A percentile compares a stretch with the other conserved stretches of the same genome.
Conservation (phyloP, 78 protist species). For the Dictyostelium citrinum region DNA sequence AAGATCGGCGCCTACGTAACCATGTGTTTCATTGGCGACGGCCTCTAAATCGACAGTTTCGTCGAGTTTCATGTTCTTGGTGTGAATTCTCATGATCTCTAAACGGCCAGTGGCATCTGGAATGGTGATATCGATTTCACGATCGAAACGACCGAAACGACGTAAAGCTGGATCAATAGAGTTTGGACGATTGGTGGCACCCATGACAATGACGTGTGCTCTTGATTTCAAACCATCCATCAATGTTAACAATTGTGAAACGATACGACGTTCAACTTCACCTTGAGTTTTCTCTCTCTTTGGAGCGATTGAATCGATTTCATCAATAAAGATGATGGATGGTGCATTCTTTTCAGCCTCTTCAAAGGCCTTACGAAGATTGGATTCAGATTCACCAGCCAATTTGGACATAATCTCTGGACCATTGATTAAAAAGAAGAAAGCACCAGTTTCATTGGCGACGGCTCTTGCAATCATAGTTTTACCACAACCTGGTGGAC, state of each 20-base stretch:
- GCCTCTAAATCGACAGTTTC: slow-evolving; percentile 99
- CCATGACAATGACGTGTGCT: slow-evolving; percentile 99
- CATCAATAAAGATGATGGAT: slow-evolving; percentile 99
- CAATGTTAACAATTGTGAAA: slow-evolving; percentile 99
- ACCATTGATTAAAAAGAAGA: slow-evolving; percentile 99
- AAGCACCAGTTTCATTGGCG: slow-evolving; percentile 99
- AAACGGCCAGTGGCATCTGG: slow-evolving; percentile 99
- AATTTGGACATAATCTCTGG: slow-evolving; percentile 99
- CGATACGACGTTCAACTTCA: slow-evolving; percentile 99
- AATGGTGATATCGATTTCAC: slow-evolving; percentile 99
- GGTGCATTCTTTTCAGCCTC: slow-evolving; percentile 99
- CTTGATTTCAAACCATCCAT: slow-evolving; percentile 99
- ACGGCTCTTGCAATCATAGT: slow-evolving; percentile 99
- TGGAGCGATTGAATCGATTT: slow-evolving; percentile 99
- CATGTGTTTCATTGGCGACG: slow-evolving; percentile 98
- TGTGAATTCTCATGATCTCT: slow-evolving; percentile 99
- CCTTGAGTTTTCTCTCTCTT: slow-evolving; percentile 99
- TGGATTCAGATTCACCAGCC: slow-evolving; percentile 99
- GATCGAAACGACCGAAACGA: slow-evolving; percentile 99
- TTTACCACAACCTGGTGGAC: slow-evolving; percentile 99
- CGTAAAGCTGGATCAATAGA: slow-evolving; percentile 99
- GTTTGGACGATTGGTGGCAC: slow-evolving; percentile 99
- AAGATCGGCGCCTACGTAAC: slow-evolving; percentile 99
- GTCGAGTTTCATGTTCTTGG: slow-evolving; percentile 99
- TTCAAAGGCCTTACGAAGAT: slow-evolving; percentile 99